Base-by-base conservation (phyloP, 2,329 filamentous ascomycete genomes). In the Trichoderma atrobrunneum region DNA sequence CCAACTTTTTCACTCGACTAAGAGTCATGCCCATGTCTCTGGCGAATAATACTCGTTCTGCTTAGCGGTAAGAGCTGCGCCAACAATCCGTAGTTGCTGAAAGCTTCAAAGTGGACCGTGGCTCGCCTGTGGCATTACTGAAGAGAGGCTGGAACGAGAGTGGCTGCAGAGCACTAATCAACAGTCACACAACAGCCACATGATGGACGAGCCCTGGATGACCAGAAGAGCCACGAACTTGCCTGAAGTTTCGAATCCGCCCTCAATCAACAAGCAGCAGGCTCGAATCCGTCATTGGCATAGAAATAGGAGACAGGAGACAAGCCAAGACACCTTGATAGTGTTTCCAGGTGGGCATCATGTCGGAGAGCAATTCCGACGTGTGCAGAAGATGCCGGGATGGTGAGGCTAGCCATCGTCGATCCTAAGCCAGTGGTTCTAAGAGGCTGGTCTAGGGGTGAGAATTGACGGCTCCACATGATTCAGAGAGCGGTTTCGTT, bases 21-120 rank as follows among this genome's bases (percentile, higher is more conserved):
- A 69, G 66, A 61, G 66, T 69, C 66, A 69, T 69, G 39, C 26
- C 62, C 39, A 30, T 28, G n/a, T 10, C 28, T 34, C 30, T 69
- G n/a, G n/a, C 11, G 36, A 48, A 39, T 60, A 59, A 54, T 24
- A 54, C 21, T 54, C 21, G 48, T 36, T 26, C 26, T 34, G 28
- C 28, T 61, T 48, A 32, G 66, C 10, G 28, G 66, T 51, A 8
- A 69, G n/a, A 21, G 56, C 54, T 66, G 63, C 32, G 36, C 12
- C 36, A 18, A 6, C 32, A 24, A 18, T 60, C 18, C 26, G 30
- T 60, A 39, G 16, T 51, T 69, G 66, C 43, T 26, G 26, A 60
- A 69, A 34, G 36, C 36, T 51, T 69, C 34, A 69, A 61, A 36
- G 28, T 32, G 39, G 56, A 21, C 18, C 18, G 36, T 18, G 7